Evolutionary conservation across 306 rosid species (phyloP), one percentile per base, ranked within the genome.

Genomic region (Cajanus cajan): DNA sequence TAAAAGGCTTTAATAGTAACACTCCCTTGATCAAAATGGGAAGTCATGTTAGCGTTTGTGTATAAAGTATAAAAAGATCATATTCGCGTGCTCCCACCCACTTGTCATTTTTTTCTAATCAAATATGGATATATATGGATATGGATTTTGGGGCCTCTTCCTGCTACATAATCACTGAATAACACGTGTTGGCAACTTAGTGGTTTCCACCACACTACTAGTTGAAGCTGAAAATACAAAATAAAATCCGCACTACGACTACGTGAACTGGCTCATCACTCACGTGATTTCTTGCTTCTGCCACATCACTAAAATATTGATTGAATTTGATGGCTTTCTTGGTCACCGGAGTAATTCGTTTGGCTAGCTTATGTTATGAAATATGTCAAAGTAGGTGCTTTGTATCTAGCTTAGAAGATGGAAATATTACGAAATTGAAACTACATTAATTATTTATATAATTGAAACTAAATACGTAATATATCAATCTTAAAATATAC

Each of bases 231-330:
- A 78, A 31, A 40, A 47, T 16, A 15, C 3, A 37, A n/a, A 39
- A 55, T 11, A 59, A 68, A 66, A n/a, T 78, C 78, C 78, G 83
- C 83, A 85, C 78, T 72, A 81, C 89, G 31, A n/a, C n/a, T n/a
- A n/a, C n/a, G 82, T 59, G 77, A 84, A 81, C 51, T 2, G 13
- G 15, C 8, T 18, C 71, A 36, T 72, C 7, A 37, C 44, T 82
- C 81, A 78, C 82, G 69, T 80, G 85, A 74, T 1, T 52, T 71
- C 48, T 31, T 76, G 48, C 82, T 28, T 47, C 61, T 43, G 12
- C 44, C 44, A 48, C 52, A 71, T 13, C 51, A 36, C 48, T 28
- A 2, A 18, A 4, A 58, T 59, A 34, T 9, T 36, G 0, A 48
- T 48, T 28, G 8, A 19, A 58, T 4, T 4, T 14, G 63, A 55